Percentiles rank a stretch among this genome's conserved stretches.
These are phyloP conservation scores for Colletotrichum musicola DNA, from an alignment of 2,329 filamentous ascomycete genomes.

Conservation along the genomic window DNA sequence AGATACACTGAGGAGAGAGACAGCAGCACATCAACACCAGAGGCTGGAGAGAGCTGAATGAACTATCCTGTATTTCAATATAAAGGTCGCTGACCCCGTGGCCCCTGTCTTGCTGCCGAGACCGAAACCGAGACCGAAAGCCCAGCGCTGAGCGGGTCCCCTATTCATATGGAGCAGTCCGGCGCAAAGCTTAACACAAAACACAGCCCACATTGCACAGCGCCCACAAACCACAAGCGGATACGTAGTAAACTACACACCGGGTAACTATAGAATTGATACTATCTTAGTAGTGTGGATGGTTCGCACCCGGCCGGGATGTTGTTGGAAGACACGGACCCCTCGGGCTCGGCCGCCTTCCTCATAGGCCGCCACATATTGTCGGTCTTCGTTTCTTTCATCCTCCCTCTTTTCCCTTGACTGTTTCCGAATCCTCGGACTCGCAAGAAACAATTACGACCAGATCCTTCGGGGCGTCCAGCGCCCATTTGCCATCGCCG, in stretches of 20 bases:
- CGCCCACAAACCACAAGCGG: neutral
- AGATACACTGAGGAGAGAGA: too few relatives aligned
- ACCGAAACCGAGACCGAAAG: constrained; percentile 27
- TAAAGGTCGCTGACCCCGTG: neutral
- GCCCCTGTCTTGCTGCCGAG: neutral
- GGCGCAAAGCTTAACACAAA: neutral
- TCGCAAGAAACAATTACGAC: constrained; percentile 16
- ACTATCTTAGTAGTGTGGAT: neutral
- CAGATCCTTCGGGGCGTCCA: neutral
- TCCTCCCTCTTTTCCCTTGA: neutral
- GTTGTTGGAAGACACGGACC: neutral
- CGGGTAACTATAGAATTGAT: neutral
- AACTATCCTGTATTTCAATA: neutral
- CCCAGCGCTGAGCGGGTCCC: neutral
- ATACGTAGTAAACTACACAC: neutral
- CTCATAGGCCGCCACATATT: neutral
- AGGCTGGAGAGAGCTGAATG: too few relatives aligned
- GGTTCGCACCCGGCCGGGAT: constrained; percentile 12
- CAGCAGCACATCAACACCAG: too few relatives aligned
- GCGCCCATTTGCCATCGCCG: constrained; percentile 3
- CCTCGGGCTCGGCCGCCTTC: neutral
- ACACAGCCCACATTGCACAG: constrained; percentile 1
- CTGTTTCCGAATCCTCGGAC: constrained; percentile 4
- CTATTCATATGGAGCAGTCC: neutral
- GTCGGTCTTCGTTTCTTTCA: neutral